Conservation (phyloP, 306 rosid species). For the Calophaca sinica region DNA sequence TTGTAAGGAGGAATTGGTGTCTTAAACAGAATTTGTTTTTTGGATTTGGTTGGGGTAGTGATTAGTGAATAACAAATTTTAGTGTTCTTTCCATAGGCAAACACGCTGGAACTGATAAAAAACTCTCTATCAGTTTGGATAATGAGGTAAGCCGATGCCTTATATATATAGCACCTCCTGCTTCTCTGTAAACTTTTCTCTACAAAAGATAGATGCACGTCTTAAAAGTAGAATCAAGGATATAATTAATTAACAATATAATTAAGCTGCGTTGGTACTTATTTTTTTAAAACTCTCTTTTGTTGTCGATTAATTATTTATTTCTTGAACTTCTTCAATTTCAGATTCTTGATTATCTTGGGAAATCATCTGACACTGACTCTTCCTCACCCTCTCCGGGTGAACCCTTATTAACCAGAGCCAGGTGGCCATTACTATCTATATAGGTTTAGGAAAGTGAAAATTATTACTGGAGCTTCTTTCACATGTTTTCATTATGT, state of each 20-base stretch:
- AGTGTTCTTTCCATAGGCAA: constrained; percentile 62
- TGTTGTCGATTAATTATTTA: neutral
- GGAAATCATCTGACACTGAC: constrained; percentile 81
- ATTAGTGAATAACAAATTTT: constrained; percentile 24
- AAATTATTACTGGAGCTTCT: constrained; percentile 37
- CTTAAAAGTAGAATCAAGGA: neutral
- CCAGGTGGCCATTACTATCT: constrained; percentile 63
- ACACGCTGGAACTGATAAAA: constrained; percentile 93
- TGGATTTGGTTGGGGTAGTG: constrained; percentile 35
- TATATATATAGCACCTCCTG: neutral
- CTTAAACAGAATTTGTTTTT: neutral
- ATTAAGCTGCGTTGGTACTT: neutral
- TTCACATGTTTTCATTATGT: constrained; percentile 48
- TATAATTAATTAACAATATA: neutral
- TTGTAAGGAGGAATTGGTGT: constrained; percentile 62
- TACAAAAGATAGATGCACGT: neutral
- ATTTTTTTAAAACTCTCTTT: neutral
- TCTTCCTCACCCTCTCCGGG: constrained; percentile 79
- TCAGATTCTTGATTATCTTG: constrained; percentile 86
- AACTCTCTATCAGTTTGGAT: constrained; percentile 88
- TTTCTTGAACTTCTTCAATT: constrained; percentile 35
- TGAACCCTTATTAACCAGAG: constrained; percentile 67
- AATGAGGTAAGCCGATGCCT: constrained; percentile 67
- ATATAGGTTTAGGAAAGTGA: constrained; percentile 48
- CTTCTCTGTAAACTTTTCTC: neutral